phyloP scores from a whole-genome alignment of 352 stramenopile species.

The Pythium oligandrum region DNA sequence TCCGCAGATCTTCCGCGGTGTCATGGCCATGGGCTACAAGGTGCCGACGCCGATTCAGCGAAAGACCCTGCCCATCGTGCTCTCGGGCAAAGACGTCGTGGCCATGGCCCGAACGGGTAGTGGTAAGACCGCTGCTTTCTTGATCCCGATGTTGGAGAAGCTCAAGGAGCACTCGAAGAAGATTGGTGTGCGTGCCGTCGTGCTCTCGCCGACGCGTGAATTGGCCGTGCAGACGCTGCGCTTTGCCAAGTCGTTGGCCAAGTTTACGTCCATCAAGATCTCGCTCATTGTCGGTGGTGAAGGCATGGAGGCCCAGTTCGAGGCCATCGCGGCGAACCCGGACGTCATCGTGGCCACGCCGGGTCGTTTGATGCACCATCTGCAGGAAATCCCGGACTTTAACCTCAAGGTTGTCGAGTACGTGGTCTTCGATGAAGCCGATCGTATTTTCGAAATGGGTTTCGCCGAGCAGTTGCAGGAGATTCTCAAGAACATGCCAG shows the following conservation, averaged over 20 bases:
- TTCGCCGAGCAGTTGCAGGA: slow-evolving; percentile 97
- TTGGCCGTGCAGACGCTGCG: slow-evolving; percentile 97
- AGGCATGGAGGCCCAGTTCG: slow-evolving; percentile 98
- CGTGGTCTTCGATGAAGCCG: slow-evolving; percentile 98
- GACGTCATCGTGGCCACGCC: slow-evolving; percentile 95
- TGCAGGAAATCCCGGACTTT: slow-evolving; percentile 94
- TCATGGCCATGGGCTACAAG: slow-evolving; percentile 95
- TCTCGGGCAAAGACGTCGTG: slow-evolving; percentile 96
- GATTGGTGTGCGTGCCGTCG: slow-evolving; percentile 83
- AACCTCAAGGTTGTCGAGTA: slow-evolving; percentile 90
- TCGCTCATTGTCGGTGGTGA: slow-evolving; percentile 96
- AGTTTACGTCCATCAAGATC: slow-evolving; percentile 91
- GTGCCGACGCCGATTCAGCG: slow-evolving; percentile 98
- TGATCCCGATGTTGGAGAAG: slow-evolving; percentile 98
- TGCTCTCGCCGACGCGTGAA: slow-evolving; percentile 97
- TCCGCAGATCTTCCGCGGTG: slow-evolving; percentile 66
- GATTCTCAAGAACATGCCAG: slow-evolving; percentile 90
- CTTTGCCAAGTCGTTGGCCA: slow-evolving; percentile 86
- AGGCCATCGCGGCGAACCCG: slow-evolving; percentile 90
- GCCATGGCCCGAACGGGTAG: slow-evolving; percentile 98
- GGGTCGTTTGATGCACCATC: slow-evolving; percentile 91
- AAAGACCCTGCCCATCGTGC: slow-evolving; percentile 95
- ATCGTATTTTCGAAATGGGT: slow-evolving; percentile 99
- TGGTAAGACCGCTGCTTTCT: slow-evolving; percentile 98
- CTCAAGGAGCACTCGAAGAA: slow-evolving; percentile 91